phyloP scores from a whole-genome alignment of 2,329 filamentous ascomycete species.

The Cephalotrichum gorgonifer region DNA sequence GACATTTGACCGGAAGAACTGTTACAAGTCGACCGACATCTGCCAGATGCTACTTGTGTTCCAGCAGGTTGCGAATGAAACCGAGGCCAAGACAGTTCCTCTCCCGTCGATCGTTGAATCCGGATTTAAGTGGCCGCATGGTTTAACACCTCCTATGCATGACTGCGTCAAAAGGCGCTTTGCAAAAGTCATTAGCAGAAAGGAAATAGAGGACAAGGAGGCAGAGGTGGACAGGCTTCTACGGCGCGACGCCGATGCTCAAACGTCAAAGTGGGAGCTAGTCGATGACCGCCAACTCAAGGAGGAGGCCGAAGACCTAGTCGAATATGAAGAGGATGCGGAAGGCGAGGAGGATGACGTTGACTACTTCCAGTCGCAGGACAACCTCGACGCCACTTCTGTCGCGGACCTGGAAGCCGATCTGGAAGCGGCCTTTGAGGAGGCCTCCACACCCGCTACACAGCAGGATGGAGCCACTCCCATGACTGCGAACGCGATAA shows the following conservation, averaged over 20 bases:
- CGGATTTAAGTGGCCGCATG: slow-evolving; percentile 70
- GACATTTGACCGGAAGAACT: slow-evolving; percentile 79
- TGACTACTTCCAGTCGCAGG: slow-evolving; percentile 33
- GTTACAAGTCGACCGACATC: slow-evolving; percentile 82
- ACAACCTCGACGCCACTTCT: slow-evolving; percentile 40
- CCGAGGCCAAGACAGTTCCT: slow-evolving; percentile 55
- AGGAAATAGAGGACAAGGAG: slow-evolving; percentile 79
- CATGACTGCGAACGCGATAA: slow-evolving; percentile 28
- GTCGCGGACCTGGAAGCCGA: slow-evolving; percentile 43
- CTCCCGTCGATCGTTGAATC: slow-evolving; percentile 62
- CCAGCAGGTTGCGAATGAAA: slow-evolving; percentile 53
- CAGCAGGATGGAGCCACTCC: slow-evolving; percentile 34
- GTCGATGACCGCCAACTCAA: slow-evolving; percentile 39
- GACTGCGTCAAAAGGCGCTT: slow-evolving; percentile 76
- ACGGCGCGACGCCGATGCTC: slow-evolving; percentile 53
- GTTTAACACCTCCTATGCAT: slow-evolving; percentile 79
- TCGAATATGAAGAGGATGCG: slow-evolving; percentile 27
- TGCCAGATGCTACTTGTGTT: slow-evolving; percentile 83
- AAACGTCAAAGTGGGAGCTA: slow-evolving; percentile 53
- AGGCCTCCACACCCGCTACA: slow-evolving; percentile 29
- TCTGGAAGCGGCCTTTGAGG: slow-evolving; percentile 42
- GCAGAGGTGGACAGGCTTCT: slow-evolving; percentile 66
- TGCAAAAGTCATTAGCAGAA: slow-evolving; percentile 69
- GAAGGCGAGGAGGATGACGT: slow-evolving; percentile 35
- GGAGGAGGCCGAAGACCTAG: slow-evolving; percentile 7